These are phyloP conservation scores for Boletus patriciae DNA, from an alignment of 768 basidiomycete genomes.

Conservation along the genomic window DNA sequence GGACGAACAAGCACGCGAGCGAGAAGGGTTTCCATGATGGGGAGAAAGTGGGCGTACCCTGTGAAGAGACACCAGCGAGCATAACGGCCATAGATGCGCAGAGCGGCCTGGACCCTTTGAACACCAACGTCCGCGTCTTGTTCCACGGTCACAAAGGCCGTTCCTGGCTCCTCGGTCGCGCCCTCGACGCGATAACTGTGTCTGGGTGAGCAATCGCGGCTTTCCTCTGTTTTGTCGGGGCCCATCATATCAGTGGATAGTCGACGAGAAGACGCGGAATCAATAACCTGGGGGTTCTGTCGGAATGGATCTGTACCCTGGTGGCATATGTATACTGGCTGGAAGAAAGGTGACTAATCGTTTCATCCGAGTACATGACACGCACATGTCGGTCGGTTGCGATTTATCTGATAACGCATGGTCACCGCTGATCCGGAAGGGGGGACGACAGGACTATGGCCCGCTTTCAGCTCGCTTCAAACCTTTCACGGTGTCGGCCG, in stretches of 20 bases:
- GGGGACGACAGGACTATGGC: no score
- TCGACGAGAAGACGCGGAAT: background rate
- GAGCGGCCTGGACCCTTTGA: conserved; percentile 48
- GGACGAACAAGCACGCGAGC: background rate
- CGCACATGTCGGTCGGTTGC: no score
- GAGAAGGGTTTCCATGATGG: background rate
- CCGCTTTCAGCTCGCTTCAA: no score
- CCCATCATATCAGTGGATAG: conserved; percentile 1
- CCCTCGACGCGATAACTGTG: background rate
- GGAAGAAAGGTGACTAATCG: background rate
- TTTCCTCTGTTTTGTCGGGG: conserved; percentile 4
- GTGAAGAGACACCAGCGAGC: conserved; percentile 61
- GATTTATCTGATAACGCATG: no score
- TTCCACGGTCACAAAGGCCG: background rate
- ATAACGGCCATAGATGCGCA: conserved; percentile 51
- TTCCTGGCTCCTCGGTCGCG: background rate
- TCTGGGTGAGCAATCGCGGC: background rate
- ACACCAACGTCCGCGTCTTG: conserved; percentile 42
- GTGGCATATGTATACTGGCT: conserved; percentile 11
- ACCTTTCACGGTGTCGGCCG: no score
- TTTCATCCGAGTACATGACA: no score
- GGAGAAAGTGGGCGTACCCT: conserved; percentile 39
- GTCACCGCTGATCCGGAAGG: no score
- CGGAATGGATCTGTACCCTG: conserved; percentile 19
- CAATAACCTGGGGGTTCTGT: conserved; percentile 15